A percentile compares a stretch with the other conserved stretches of the same genome.
phyloP scores from a whole-genome alignment of 441 rosid genomes.

The Bocquillonia castaneifolia region DNA sequence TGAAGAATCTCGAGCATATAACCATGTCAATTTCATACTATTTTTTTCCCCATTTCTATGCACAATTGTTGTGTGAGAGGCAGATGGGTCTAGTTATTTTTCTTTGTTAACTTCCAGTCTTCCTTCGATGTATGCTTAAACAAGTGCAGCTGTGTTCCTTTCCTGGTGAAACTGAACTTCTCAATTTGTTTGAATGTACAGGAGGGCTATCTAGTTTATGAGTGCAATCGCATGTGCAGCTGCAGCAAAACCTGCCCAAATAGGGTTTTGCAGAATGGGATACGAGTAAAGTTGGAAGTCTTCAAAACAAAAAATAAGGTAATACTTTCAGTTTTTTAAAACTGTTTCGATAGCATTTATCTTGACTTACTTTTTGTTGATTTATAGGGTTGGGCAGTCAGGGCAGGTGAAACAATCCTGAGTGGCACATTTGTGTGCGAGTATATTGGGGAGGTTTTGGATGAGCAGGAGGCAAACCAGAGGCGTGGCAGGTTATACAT shows the following conservation, averaged over 20 bases:
- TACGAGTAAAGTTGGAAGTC: constrained; percentile 67
- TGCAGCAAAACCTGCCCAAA: constrained; percentile 78
- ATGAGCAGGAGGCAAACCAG: constrained; percentile 59
- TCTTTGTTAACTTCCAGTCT: not conserved
- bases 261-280: constrained; percentile 91
- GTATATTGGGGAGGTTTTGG: constrained; percentile 79
- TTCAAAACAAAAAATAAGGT: constrained; percentile 82
- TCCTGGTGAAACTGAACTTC: constrained; percentile 15
- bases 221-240: constrained; percentile 79
- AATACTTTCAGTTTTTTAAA: constrained; percentile 18
- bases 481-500: constrained; percentile 59
- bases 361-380: constrained; percentile 17
- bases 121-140: not conserved
- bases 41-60: not conserved
- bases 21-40: constrained; percentile 1
- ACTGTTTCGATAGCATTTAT: constrained; percentile 4
- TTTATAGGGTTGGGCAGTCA: constrained; percentile 89
- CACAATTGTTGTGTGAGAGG: not conserved
- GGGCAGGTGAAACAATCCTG: constrained; percentile 79
- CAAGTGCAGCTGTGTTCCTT: not conserved
- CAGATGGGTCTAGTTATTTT: constrained; percentile 8
- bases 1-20: not conserved
- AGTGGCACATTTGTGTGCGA: constrained; percentile 88
- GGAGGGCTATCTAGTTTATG: constrained; percentile 99
- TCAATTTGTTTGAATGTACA: constrained; percentile 32